Evolutionary conservation across 2,329 filamentous ascomycete species (phyloP).

Genomic region (Pyrenophora tritici-repentis): DNA sequence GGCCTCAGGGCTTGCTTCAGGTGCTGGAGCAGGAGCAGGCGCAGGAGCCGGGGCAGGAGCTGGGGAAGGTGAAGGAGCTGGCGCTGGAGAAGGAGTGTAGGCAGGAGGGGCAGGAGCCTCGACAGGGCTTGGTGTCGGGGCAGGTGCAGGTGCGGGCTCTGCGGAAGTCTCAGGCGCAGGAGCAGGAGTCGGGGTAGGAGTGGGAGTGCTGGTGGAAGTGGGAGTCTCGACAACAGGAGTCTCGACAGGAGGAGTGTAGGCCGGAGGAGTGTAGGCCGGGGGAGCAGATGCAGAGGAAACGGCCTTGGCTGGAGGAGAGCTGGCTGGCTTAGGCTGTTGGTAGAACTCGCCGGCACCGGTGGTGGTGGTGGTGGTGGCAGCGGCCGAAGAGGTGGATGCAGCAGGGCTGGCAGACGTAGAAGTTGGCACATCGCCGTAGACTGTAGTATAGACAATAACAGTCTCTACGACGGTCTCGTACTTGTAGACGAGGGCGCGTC

Average conservation of each 20-base stretch:
- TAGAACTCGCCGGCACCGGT: conserved; percentile 26
- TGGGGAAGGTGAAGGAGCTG: conserved; percentile 10
- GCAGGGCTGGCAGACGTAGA: background rate
- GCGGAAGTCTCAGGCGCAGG: conserved; percentile 13
- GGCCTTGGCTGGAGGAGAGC: conserved; percentile 14
- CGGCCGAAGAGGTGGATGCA: background rate
- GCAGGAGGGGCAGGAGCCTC: conserved; percentile 12
- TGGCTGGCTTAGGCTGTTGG: conserved; percentile 14
- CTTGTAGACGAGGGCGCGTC: conserved; percentile 43
- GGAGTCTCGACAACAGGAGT: conserved; percentile 14
- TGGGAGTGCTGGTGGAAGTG: conserved; percentile 6
- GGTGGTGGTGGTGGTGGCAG: conserved; percentile 22
- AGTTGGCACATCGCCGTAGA: conserved; percentile 35
- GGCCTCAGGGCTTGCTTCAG: conserved; percentile 1
- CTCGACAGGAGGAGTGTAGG: conserved; percentile 19
- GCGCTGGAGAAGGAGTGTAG: conserved; percentile 8
- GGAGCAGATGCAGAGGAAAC: conserved; percentile 18
- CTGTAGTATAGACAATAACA: conserved; percentile 43
- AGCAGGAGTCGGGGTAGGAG: conserved; percentile 9
- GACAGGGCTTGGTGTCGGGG: conserved; percentile 6
- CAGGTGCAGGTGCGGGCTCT: conserved; percentile 9
- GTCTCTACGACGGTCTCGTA: conserved; percentile 42
- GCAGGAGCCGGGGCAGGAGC: conserved; percentile 14
- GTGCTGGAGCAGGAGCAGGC: conserved; percentile 8
- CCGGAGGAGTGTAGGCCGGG: conserved; percentile 19